Conservation (phyloP, 768 basidiomycete species). For the Lentinus brumalis region DNA sequence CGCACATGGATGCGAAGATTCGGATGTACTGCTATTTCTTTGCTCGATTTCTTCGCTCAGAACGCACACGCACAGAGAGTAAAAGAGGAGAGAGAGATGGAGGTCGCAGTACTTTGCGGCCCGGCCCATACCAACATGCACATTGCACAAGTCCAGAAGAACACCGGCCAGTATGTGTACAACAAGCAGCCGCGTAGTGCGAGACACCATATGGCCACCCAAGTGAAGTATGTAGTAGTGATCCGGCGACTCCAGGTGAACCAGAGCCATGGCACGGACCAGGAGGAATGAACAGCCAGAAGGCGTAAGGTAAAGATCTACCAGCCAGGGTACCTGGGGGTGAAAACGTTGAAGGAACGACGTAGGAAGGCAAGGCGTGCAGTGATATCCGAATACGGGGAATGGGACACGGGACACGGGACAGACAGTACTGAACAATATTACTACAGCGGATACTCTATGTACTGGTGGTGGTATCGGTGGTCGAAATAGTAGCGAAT, state of each 20-base stretch:
- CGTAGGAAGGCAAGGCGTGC: neutral
- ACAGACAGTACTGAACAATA: neutral
- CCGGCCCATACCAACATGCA: conserved; percentile 14
- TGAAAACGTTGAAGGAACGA: no score
- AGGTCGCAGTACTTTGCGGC: conserved; percentile 12
- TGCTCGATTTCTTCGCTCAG: neutral
- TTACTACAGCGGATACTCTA: neutral
- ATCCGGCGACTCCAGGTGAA: no score
- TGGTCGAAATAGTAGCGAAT: neutral
- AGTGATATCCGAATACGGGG: neutral
- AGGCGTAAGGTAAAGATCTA: neutral
- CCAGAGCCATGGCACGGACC: no score
- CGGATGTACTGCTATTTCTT: no score
- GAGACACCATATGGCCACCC: neutral
- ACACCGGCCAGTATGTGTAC: conserved; percentile 10
- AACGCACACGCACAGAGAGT: conserved; percentile 25
- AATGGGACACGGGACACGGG: neutral
- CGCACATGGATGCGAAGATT: conserved; percentile 6
- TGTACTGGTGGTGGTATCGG: no score
- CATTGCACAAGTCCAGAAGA: conserved; percentile 5
- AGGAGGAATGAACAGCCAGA: no score
- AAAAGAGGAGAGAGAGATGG: neutral
- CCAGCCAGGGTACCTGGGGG: neutral
- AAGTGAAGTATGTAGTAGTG: no score
- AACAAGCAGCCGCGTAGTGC: neutral